Percentiles rank a stretch among this genome's conserved stretches.
Evolutionary conservation across 345 rosid species (phyloP).

Genomic region (Euphorbia pulcherrima): DNA sequence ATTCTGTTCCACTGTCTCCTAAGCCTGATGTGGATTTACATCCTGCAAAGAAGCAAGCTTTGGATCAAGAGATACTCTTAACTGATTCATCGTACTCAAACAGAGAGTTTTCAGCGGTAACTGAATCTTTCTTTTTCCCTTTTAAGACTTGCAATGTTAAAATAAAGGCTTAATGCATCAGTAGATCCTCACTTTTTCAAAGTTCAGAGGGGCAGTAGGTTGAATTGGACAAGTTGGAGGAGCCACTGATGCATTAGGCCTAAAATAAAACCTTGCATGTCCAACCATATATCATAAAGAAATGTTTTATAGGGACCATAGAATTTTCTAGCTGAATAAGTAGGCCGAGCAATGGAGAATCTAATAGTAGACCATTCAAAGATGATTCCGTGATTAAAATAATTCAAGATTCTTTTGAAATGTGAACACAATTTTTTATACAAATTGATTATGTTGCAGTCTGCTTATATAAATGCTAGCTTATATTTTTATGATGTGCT

Average conservation of each 20-base stretch:
- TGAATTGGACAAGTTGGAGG: too few relatives aligned
- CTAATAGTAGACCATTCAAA: background rate
- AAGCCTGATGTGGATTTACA: constrained; percentile 37
- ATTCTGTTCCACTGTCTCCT: constrained; percentile 50
- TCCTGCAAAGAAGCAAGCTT: constrained; percentile 72
- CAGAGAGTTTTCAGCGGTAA: constrained; percentile 59
- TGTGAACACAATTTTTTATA: background rate
- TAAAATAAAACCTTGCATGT: too few relatives aligned
- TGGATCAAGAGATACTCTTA: constrained; percentile 50
- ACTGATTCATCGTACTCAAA: constrained; percentile 23
- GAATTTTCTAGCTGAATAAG: background rate
- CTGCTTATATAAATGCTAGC: background rate
- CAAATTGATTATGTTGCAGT: background rate
- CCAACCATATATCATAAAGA: background rate
- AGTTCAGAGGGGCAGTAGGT: too few relatives aligned
- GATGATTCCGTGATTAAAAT: background rate
- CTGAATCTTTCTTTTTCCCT: constrained; percentile 28
- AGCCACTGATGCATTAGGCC: too few relatives aligned
- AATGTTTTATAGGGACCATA: background rate
- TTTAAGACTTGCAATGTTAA: constrained; percentile 8
- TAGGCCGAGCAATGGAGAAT: constrained; percentile 11
- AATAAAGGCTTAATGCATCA: background rate
- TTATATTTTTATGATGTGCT: background rate
- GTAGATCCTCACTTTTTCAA: too few relatives aligned
- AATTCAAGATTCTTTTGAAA: background rate